phyloP scores from a whole-genome alignment of 2,329 filamentous ascomycete species.

The Pseudocercospora musae region DNA sequence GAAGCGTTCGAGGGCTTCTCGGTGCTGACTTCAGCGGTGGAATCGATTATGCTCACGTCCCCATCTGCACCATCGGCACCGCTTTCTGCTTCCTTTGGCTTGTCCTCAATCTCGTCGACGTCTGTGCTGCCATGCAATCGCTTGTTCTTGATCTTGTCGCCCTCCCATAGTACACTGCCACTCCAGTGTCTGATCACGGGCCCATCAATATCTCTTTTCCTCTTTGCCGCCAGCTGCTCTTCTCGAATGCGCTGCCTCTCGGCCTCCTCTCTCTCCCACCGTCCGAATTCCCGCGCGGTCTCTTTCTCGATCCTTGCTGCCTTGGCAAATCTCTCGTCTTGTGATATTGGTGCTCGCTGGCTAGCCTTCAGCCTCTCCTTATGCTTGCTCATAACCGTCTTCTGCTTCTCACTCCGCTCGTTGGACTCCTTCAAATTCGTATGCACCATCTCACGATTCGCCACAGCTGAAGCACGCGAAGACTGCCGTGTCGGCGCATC shows the following conservation, averaged over 20 bases:
- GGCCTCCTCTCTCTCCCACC: slow-evolving; percentile 92
- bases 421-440: slow-evolving; percentile 68
- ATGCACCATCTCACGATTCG: slow-evolving; percentile 57
- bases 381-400: slow-evolving; percentile 61
- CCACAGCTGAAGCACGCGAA: slow-evolving; percentile 59
- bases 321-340: slow-evolving; percentile 63
- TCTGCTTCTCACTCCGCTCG: slow-evolving; percentile 63
- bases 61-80: slow-evolving; percentile 54
- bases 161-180: slow-evolving; percentile 78
- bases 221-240: slow-evolving; percentile 79
- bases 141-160: slow-evolving; percentile 65
- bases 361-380: slow-evolving; percentile 62
- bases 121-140: slow-evolving; percentile 35
- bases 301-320: slow-evolving; percentile 67
- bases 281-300: slow-evolving; percentile 78
- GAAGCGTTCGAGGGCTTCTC: slow-evolving; percentile 7
- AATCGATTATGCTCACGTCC: slow-evolving; percentile 30
- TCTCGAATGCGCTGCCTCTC: slow-evolving; percentile 78
- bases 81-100: slow-evolving; percentile 16
- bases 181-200: slow-evolving; percentile 93
- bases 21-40: neutral
- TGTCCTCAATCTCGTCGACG: slow-evolving; percentile 28
- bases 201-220: slow-evolving; percentile 80
- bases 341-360: slow-evolving; percentile 79
- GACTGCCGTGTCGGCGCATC: slow-evolving; percentile 63